Conservation (phyloP, 352 stramenopile genomes). For the Globisporangium rhizosaccharum region DNA sequence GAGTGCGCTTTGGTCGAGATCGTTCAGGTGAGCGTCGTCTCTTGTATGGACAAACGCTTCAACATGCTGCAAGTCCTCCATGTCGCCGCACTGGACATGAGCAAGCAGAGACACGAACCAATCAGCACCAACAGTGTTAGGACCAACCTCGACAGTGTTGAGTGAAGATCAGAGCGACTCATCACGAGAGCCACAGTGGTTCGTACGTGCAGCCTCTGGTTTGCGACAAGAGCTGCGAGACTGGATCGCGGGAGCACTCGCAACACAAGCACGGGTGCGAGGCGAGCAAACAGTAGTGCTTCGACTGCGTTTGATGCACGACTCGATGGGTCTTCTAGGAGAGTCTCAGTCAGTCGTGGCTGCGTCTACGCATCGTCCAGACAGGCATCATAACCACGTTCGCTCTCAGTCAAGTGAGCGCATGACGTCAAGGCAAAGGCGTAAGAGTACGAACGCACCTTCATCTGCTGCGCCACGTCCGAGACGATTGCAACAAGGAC, state of each 20-base stretch:
- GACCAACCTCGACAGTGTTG: neutral
- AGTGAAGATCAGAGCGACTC: no score
- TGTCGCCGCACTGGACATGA: constrained; percentile 8
- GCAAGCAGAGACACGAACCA: neutral
- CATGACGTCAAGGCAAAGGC: neutral
- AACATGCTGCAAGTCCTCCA: constrained; percentile 28
- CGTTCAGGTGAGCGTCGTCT: no score
- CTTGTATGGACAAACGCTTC: constrained; percentile 15
- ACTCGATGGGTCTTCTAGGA: constrained; percentile 40
- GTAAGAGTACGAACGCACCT: constrained; percentile 15
- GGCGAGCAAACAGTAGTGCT: constrained; percentile 47
- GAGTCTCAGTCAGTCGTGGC: constrained; percentile 33
- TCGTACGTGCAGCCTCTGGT: constrained; percentile 18
- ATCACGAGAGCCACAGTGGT: no score
- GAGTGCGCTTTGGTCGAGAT: no score
- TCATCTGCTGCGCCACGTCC: constrained; percentile 28
- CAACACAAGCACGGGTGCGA: constrained; percentile 58
- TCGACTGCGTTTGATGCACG: constrained; percentile 28
- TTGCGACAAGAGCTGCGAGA: constrained; percentile 11
- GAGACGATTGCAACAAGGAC: constrained; percentile 17
- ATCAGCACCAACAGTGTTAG: neutral
- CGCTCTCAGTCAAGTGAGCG: neutral
- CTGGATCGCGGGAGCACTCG: constrained; percentile 38
- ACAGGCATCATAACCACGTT: neutral
- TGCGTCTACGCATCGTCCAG: constrained; percentile 19